These are phyloP conservation scores for Striga hermonthica DNA, from an alignment of 305 asterid genomes.

Conservation along the genomic window DNA sequence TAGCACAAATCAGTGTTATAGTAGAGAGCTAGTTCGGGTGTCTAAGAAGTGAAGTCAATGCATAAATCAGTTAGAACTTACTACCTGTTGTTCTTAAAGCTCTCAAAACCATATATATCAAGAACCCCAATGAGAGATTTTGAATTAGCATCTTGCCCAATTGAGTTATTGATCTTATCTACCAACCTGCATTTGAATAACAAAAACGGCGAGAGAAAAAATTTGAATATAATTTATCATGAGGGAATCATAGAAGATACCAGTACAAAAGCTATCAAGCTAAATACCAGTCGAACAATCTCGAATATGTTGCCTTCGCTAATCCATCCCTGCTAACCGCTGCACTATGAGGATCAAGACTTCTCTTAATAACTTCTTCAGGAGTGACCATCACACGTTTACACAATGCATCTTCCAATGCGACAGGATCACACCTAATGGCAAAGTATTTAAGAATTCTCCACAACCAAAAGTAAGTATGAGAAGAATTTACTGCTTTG, in stretches of 20 bases:
- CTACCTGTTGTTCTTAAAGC: constrained; percentile 97
- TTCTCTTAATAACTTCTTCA: constrained; percentile 94
- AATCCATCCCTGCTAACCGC: constrained; percentile 92
- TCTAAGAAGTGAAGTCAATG: constrained; percentile 20
- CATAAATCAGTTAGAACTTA: constrained; percentile 27
- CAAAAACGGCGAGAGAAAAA: constrained; percentile 15
- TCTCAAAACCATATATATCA: constrained; percentile 96
- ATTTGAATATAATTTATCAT: constrained; percentile 25
- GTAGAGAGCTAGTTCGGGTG: constrained; percentile 24
- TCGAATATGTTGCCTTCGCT: constrained; percentile 90
- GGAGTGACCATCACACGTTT: constrained; percentile 99
- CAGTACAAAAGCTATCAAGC: constrained; percentile 28
- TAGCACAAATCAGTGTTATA: constrained; percentile 31
- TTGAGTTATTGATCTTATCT: constrained; percentile 85
- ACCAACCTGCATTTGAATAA: constrained; percentile 72
- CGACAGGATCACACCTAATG: constrained; percentile 81
- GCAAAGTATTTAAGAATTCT: constrained; percentile 34
- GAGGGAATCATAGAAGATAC: constrained; percentile 26
- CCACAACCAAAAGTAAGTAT: constrained; percentile 35
- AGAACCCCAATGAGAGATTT: constrained; percentile 89
- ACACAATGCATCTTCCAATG: constrained; percentile 90
- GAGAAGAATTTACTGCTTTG: constrained; percentile 32
- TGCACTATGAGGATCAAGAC: constrained; percentile 97
- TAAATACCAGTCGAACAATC: constrained; percentile 91
- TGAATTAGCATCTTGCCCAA: constrained; percentile 86